Evolutionary conservation across 352 stramenopile genomes (phyloP).

Genomic region (Pythium volutum): DNA sequence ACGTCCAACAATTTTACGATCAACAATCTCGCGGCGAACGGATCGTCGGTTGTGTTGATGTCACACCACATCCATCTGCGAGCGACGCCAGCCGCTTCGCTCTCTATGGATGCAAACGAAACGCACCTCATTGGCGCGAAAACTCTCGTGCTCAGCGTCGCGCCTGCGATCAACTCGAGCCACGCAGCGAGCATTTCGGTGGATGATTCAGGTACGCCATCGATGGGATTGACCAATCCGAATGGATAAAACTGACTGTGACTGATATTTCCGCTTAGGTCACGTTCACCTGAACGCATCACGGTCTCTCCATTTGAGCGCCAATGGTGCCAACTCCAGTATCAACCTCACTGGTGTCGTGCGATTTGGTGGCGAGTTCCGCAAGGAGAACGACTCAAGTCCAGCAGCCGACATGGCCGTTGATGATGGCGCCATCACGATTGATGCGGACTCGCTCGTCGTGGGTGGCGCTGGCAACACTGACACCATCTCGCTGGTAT

Average conservation of each 20-base stretch:
- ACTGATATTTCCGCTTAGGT: constrained; percentile 2
- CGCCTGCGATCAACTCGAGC: constrained; percentile 2
- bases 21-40: constrained; percentile 37
- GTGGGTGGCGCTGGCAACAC: constrained; percentile 23
- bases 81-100: background rate
- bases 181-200: background rate
- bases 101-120: constrained; percentile 6
- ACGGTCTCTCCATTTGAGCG: constrained; percentile 1
- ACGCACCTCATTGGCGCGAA: constrained; percentile 3
- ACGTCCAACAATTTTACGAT: constrained; percentile 43
- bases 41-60: constrained; percentile 38
- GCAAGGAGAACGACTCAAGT: background rate
- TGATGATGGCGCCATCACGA: constrained; percentile 8
- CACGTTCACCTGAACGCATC: constrained; percentile 15
- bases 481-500: constrained; percentile 1
- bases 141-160: background rate
- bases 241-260: background rate
- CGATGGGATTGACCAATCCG: background rate
- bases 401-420: constrained; percentile 2
- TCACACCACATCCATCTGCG: constrained; percentile 35
- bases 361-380: constrained; percentile 5
- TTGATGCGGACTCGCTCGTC: constrained; percentile 16
- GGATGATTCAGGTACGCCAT: constrained; percentile 1
- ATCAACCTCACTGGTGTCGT: constrained; percentile 15
- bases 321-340: constrained; percentile 2